Evolutionary conservation across 345 rosid genomes (phyloP).

Genomic region (Turnera subulata): DNA sequence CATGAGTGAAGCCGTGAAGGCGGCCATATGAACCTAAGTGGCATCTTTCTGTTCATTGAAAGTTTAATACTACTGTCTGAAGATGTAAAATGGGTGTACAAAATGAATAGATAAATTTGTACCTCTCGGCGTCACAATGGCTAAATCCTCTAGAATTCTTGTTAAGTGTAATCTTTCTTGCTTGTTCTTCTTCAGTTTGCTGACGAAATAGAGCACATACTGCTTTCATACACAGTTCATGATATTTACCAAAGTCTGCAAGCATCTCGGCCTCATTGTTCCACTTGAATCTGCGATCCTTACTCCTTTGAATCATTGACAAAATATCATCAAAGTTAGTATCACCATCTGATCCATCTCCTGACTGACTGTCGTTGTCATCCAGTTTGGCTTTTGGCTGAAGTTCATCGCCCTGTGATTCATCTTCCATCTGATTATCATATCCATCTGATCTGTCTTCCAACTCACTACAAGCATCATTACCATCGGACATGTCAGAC

Average conservation of each 20-base stretch:
- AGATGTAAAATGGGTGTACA: not conserved
- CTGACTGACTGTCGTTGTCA: slow-evolving; percentile 17
- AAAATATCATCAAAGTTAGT: slow-evolving; percentile 30
- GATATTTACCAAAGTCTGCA: slow-evolving; percentile 62
- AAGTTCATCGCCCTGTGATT: too few relatives aligned
- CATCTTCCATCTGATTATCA: too few relatives aligned
- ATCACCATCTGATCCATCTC: slow-evolving; percentile 40
- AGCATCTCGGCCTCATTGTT: slow-evolving; percentile 63
- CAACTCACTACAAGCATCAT: slow-evolving; percentile 14
- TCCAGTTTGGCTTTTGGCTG: too few relatives aligned
- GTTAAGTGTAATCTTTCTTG: slow-evolving; percentile 29
- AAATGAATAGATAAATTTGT: not conserved
- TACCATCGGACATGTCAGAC: slow-evolving; percentile 21
- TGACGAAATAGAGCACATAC: slow-evolving; percentile 68
- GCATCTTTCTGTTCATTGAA: too few relatives aligned
- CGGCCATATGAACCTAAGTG: too few relatives aligned
- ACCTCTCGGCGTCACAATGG: slow-evolving; percentile 65
- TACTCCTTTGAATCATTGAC: slow-evolving; percentile 45
- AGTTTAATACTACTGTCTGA: too few relatives aligned
- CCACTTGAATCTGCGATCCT: slow-evolving; percentile 42
- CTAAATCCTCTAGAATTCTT: slow-evolving; percentile 63
- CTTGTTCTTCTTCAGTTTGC: slow-evolving; percentile 61
- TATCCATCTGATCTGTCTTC: too few relatives aligned
- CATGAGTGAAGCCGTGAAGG: too few relatives aligned
- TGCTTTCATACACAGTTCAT: slow-evolving; percentile 72